Evolutionary conservation across 2,329 filamentous ascomycete genomes (phyloP), one percentile per base, ranked within the genome.

Genomic region (Pseudogymnoascus sp.): DNA sequence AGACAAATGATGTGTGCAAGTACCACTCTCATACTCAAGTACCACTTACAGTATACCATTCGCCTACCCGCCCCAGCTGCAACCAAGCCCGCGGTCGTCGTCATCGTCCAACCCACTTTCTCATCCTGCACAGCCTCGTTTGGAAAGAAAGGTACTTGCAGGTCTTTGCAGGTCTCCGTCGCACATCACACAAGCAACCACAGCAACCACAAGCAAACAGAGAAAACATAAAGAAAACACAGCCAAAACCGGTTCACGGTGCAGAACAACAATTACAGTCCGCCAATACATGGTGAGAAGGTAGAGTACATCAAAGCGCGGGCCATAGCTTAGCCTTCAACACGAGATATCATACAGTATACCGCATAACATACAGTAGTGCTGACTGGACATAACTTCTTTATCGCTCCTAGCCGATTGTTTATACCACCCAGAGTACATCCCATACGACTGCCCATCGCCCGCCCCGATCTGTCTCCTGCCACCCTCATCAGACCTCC

Each of bases 1-100:
- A 50, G 44, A 50, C 44, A 50, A n/a, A 50, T 50, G 44, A 50
- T 42, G 40, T 50, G 56, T n/a, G 53, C 28, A 59, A 21, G 53
- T 59, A 21, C 56, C 31, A 35, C 28, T 4, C 23, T 25, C 23
- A 25, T 25, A 25, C 23, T 25, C 23, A 25, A 25, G 23, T 25
- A 25, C 23, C 23, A 25, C 23, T 25, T 25, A n/a, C n/a, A n/a
- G n/a, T n/a, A 25, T 25, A 25, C 23, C 23, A 25, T 11, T 16
- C 16, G n/a, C 12, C n/a, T 60, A 18, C 37, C 56, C 56, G 16
- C 56, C 56, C 56, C 21, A 50, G 44, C 44, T 50, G 42, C 42
- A 50, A 25, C 44, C 44, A 50, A 50, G 28, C 28, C 25, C 2
- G 25, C 3, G 31, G 35, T 59, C 56, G 56, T 35, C 56, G 56